Percentiles rank a stretch among this genome's conserved stretches.
Conservation (phyloP, 2,329 filamentous ascomycete genomes). For the Epichloe festucae region DNA sequence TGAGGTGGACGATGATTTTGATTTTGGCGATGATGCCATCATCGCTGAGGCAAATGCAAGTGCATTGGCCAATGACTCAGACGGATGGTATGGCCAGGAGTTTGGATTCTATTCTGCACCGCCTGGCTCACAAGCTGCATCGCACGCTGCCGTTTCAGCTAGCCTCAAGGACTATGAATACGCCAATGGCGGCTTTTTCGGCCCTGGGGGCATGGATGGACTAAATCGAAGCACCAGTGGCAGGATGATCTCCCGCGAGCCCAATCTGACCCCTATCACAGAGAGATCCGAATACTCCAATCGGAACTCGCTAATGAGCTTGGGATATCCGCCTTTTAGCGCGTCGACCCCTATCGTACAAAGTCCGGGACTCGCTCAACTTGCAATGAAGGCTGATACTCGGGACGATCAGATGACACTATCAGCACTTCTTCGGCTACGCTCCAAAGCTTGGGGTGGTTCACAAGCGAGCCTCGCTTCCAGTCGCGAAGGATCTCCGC, state of each 20-base stretch:
- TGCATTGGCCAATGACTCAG: conserved; percentile 79
- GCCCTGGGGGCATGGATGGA: conserved; percentile 44
- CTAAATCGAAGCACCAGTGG: conserved; percentile 60
- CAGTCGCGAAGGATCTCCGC: conserved; percentile 36
- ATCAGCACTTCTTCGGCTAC: conserved; percentile 56
- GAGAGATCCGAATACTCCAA: conserved; percentile 94
- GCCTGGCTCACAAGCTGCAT: conserved; percentile 27
- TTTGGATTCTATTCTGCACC: conserved; percentile 85
- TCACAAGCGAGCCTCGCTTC: conserved; percentile 60
- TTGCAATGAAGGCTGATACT: conserved; percentile 50
- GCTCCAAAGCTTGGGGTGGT: conserved; percentile 67
- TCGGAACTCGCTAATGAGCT: conserved; percentile 75
- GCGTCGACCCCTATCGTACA: conserved; percentile 37
- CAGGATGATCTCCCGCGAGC: conserved; percentile 63
- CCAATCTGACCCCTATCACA: conserved; percentile 90
- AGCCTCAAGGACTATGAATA: conserved; percentile 38
- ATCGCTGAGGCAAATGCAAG: conserved; percentile 93
- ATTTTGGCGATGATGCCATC: conserved; percentile 74
- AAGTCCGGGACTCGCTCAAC: conserved; percentile 64
- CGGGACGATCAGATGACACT: conserved; percentile 59
- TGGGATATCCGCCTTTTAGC: conserved; percentile 30
- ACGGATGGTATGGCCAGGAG: conserved; percentile 90
- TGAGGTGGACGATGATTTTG: conserved; percentile 50
- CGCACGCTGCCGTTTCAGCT: conserved; percentile 25
- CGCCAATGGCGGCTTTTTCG: conserved; percentile 80